phyloP scores from a whole-genome alignment of 2,329 filamentous ascomycete species.

The Thermothelomyces thermophilus region DNA sequence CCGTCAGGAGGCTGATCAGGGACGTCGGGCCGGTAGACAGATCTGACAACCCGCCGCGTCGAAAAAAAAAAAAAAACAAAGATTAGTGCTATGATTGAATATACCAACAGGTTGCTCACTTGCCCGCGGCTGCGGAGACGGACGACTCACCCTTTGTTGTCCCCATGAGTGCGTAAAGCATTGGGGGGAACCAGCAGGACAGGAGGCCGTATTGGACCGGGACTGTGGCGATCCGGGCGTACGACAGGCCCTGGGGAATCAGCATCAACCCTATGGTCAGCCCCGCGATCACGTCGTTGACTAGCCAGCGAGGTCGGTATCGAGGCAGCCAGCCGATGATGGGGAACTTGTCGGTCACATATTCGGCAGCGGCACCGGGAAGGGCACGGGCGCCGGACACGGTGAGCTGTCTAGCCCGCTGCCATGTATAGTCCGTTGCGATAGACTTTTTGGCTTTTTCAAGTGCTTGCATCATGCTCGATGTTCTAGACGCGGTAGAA shows the following conservation, averaged over 20 bases:
- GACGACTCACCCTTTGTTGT: slow-evolving; percentile 50
- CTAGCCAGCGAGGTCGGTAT: slow-evolving; percentile 54
- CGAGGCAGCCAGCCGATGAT: slow-evolving; percentile 57
- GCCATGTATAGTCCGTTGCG: slow-evolving; percentile 34
- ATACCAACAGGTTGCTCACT: neutral
- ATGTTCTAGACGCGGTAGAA: no score
- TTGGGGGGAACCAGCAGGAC: slow-evolving; percentile 52
- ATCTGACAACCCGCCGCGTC: no score
- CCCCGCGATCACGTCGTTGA: slow-evolving; percentile 56
- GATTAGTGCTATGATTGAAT: neutral
- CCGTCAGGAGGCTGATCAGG: slow-evolving; percentile 56
- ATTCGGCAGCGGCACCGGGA: slow-evolving; percentile 48
- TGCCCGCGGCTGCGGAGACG: neutral
- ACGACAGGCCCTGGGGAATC: slow-evolving; percentile 56
- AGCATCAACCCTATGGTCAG: slow-evolving; percentile 54
- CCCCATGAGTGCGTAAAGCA: slow-evolving; percentile 53
- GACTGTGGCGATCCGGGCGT: slow-evolving; percentile 56
- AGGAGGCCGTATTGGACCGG: slow-evolving; percentile 55
- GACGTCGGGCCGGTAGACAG: slow-evolving; percentile 59
- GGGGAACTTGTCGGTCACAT: slow-evolving; percentile 54
- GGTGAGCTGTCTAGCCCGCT: slow-evolving; percentile 29
- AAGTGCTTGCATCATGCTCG: slow-evolving; percentile 22
- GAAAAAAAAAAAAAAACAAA: no score
- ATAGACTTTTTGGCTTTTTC: slow-evolving; percentile 29
- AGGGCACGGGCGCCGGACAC: slow-evolving; percentile 31